These are phyloP conservation scores for Trichoderma hamatum DNA, from an alignment of 2,329 filamentous ascomycete species.

Conservation along the genomic window DNA sequence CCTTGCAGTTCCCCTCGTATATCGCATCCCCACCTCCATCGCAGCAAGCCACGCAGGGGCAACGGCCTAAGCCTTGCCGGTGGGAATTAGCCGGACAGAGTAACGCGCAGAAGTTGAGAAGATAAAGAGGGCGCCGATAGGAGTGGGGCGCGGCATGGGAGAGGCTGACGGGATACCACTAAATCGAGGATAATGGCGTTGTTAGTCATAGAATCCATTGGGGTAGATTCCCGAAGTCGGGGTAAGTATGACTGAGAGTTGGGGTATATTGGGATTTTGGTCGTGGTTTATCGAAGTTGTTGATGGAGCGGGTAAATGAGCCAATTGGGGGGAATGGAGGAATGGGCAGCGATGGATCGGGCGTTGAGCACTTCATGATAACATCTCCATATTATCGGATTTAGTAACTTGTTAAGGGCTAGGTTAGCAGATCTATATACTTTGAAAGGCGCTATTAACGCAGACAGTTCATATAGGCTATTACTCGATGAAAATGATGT, in stretches of 20 bases:
- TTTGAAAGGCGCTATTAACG: background rate
- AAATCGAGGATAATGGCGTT: background rate
- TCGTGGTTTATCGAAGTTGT: background rate
- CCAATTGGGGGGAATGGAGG: background rate
- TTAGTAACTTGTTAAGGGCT: background rate
- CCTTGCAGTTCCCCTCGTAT: background rate
- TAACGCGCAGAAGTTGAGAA: background rate
- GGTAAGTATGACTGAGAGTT: background rate
- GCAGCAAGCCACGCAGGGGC: constrained; percentile 14
- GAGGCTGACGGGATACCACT: constrained; percentile 4
- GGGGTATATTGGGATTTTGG: background rate
- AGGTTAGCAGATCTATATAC: background rate
- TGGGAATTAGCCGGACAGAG: constrained; percentile 19
- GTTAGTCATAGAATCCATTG: constrained; percentile 4
- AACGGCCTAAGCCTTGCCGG: background rate
- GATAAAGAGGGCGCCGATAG: background rate
- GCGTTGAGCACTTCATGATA: background rate
- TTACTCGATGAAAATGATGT: background rate
- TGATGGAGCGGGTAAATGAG: background rate
- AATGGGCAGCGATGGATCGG: background rate
- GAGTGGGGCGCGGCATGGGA: constrained; percentile 3
- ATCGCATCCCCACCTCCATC: background rate
- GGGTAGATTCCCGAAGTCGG: constrained; percentile 10
- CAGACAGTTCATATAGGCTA: background rate
- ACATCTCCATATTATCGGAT: background rate